These are phyloP conservation scores for Solanum paucissectum DNA, from an alignment of 257 asterid genomes.

Conservation along the genomic window DNA sequence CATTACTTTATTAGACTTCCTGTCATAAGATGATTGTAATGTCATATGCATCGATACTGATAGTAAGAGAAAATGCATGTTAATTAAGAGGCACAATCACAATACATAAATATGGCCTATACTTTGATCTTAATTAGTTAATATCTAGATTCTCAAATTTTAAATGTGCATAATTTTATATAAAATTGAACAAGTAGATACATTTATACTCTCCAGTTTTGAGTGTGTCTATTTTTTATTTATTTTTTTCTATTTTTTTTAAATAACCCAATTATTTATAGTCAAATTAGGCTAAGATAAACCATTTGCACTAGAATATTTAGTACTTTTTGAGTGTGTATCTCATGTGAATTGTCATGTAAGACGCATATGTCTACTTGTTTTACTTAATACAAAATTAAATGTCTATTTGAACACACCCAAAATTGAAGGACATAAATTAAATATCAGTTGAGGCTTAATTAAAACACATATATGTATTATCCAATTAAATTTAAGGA, in stretches of 20 bases:
- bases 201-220: too few relatives aligned
- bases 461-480: not conserved
- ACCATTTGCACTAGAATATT: too few relatives aligned
- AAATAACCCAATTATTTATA: too few relatives aligned
- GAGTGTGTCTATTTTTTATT: not conserved
- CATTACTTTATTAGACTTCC: not conserved
- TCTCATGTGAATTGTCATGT: not conserved
- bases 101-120: not conserved
- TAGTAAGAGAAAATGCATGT: not conserved
- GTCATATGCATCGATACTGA: not conserved
- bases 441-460: not conserved
- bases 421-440: not conserved
- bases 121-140: too few relatives aligned
- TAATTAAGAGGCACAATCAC: not conserved
- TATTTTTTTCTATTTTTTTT: too few relatives aligned
- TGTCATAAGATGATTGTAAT: not conserved
- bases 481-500: not conserved
- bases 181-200: not conserved
- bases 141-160: not conserved
- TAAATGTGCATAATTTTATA: accelerated
- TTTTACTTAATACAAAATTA: not conserved
- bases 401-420: not conserved
- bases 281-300: too few relatives aligned
- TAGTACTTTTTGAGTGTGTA: not conserved
- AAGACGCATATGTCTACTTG: not conserved